Evolutionary conservation across 352 stramenopile species (phyloP), one percentile per base, ranked within the genome.

Genomic region (Thalassiosira mediterranea): DNA sequence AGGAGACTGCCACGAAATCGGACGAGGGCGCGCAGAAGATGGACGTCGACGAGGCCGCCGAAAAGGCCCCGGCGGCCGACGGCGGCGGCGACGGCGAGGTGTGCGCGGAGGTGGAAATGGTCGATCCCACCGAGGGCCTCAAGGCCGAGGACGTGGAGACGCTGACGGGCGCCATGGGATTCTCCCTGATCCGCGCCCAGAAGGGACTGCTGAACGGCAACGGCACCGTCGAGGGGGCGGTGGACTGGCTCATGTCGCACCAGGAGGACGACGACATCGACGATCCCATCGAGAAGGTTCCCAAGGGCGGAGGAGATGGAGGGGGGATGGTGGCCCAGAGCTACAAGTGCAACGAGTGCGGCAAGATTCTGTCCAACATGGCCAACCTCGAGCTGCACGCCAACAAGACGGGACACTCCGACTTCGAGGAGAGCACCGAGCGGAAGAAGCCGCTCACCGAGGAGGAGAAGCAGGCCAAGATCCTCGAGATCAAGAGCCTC

Each of bases 221-320:
- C 40, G 71, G 72, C 0, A 91, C 84, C 2, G 70, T 90, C 0
- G 87, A 93, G 63, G 75, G 72, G 29, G 87, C 87, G 11, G 75
- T 91, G 13, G 84, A 91, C 59, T 93, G 87, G 87, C 61, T 93
- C 4, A 80, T 85, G 70, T 40, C 77, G 38, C 87, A 93, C 80
- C 84, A 91, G 76, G 87, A 93, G 54, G 87, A 93, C 78, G 75
- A 17, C 13, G 82, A 91, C 42, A 91, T 90, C 80, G 87, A 91
- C 48, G 76, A 88, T 32, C 75, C 81, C 5, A 91, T 91, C 74
- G 70, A 79, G 54, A 76, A 58, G 21, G 68, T 72, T 51, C 51
- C 66, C 11, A 76, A 64, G 57, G 34, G 53, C 15, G 37, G 13
- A 37, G 13, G 54, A 13, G n/a, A n/a, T n/a, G 61, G 5, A 5